Conservation (phyloP, 305 asterid genomes). For the Caryopteris hybrid region DNA sequence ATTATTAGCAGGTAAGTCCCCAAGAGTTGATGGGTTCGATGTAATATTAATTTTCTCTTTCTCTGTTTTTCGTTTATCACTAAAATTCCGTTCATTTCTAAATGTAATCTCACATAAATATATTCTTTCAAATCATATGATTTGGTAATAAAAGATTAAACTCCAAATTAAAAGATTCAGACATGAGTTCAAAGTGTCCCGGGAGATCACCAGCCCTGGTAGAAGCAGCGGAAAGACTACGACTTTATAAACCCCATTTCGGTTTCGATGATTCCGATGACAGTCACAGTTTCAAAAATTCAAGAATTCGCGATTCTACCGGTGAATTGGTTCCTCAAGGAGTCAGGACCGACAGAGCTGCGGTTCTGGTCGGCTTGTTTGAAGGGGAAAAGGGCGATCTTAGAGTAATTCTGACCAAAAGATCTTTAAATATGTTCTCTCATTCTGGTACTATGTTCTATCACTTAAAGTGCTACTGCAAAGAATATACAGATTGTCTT, state of each 20-base stretch:
- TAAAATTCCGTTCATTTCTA: too few relatives aligned
- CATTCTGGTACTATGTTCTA: constrained; percentile 45
- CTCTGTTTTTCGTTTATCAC: too few relatives aligned
- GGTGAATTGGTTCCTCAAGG: constrained; percentile 5
- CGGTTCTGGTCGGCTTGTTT: constrained; percentile 68
- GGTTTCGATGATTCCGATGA: background rate
- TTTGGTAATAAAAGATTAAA: too few relatives aligned
- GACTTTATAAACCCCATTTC: constrained; percentile 25
- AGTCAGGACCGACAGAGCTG: constrained; percentile 37
- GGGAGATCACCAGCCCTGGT: constrained; percentile 34
- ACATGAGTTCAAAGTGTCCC: constrained; percentile 24
- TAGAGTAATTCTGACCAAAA: constrained; percentile 71
- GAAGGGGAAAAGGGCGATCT: constrained; percentile 49
- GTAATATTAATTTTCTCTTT: too few relatives aligned
- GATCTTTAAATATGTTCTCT: constrained; percentile 65
- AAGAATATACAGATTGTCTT: background rate
- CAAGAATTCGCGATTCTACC: background rate
- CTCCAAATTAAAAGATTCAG: background rate
- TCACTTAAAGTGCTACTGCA: background rate
- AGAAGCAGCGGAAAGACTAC: constrained; percentile 43
- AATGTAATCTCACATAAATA: too few relatives aligned
- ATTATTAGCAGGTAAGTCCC: too few relatives aligned
- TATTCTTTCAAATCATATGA: too few relatives aligned
- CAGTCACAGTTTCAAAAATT: background rate
- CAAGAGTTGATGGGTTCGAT: too few relatives aligned